Evolutionary conservation across 208 protist genomes (phyloP).

Genomic region (Herpetomonas samuelpessoai): DNA sequence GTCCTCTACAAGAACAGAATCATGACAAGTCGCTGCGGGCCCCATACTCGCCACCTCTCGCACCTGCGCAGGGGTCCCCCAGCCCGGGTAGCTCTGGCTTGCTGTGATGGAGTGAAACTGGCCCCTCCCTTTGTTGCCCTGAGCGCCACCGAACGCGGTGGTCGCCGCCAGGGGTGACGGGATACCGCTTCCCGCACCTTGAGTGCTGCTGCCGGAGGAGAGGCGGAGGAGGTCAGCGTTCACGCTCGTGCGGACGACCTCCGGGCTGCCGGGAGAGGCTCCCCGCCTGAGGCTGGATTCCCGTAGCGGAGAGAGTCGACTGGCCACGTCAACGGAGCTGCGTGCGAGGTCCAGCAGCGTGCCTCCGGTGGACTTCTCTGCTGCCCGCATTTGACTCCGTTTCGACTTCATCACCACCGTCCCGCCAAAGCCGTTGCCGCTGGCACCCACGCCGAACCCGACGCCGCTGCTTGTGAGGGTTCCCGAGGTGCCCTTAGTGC

Average conservation of each 20-base stretch:
- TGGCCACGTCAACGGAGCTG: not conserved
- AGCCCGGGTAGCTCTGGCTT: not conserved
- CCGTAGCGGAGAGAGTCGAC: not conserved
- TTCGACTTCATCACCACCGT: conserved; percentile 12
- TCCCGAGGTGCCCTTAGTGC: not conserved
- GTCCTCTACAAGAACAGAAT: not conserved
- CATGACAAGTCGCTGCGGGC: not conserved
- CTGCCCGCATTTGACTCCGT: conserved; percentile 1
- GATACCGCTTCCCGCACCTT: not conserved
- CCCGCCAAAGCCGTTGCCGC: not conserved
- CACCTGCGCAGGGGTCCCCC: not conserved
- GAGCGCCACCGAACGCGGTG: not conserved
- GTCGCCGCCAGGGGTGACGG: too few relatives aligned
- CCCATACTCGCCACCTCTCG: not conserved
- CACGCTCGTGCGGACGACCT: not conserved
- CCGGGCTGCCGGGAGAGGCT: not conserved
- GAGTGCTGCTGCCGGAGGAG: not conserved
- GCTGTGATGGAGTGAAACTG: not conserved
- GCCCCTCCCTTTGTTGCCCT: not conserved
- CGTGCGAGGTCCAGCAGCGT: conserved; percentile 8
- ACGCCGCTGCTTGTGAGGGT: not conserved
- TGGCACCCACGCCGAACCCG: not conserved
- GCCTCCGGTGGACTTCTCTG: not conserved
- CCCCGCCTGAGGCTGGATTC: not conserved
- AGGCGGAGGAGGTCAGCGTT: not conserved